Evolutionary conservation across 192 early-diverging fungal species (phyloP).

Genomic region (Backusella liffmaniae): DNA sequence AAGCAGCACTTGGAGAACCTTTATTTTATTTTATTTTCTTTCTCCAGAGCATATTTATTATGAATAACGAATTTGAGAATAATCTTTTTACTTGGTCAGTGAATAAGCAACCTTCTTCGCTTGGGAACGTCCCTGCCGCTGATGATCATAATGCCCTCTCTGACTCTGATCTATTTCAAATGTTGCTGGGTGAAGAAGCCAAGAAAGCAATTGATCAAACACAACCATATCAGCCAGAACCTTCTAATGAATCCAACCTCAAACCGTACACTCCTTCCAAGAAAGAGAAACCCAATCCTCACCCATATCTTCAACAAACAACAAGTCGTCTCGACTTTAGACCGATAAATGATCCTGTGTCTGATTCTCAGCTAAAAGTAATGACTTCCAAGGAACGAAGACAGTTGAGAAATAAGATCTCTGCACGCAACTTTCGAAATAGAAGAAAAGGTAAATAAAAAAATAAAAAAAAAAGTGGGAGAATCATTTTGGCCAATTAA

Average conservation of each 20-base stretch:
- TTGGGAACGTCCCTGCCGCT: background rate
- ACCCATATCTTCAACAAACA: background rate
- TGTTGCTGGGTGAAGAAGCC: slow-evolving; percentile 7
- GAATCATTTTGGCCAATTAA: background rate
- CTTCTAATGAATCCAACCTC: background rate
- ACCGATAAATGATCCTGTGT: slow-evolving; percentile 5
- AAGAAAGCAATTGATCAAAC: background rate
- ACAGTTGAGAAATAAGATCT: slow-evolving; percentile 75
- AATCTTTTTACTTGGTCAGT: slow-evolving; percentile 5
- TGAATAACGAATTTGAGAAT: slow-evolving; percentile 9
- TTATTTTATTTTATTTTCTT: background rate
- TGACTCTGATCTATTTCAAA: slow-evolving; percentile 8
- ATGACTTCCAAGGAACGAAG: slow-evolving; percentile 64
- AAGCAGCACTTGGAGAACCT: background rate
- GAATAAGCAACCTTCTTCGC: background rate
- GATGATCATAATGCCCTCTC: background rate
- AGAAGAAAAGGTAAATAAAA: slow-evolving; percentile 57
- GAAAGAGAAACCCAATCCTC: background rate
- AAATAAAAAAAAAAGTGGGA: background rate
- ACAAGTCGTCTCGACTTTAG: slow-evolving; percentile 7
- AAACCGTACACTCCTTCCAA: background rate
- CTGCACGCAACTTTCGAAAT: slow-evolving; percentile 70
- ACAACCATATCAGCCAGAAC: background rate
- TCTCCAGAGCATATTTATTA: background rate
- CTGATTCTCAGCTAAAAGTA: slow-evolving; percentile 51